Base-by-base conservation (phyloP, 805 yeast species). In the Schizosaccharomyces lindneri region DNA sequence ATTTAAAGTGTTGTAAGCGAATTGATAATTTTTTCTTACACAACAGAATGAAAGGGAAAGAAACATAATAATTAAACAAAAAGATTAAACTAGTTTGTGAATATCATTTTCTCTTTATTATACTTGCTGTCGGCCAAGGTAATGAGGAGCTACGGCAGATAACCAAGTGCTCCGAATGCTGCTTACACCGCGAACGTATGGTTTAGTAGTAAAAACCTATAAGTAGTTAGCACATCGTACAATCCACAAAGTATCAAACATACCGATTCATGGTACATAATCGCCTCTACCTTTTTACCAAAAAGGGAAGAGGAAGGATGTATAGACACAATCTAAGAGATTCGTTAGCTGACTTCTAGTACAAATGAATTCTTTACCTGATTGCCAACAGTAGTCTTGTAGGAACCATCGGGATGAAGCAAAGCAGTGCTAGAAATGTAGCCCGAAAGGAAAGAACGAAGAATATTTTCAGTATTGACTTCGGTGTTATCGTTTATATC, bases 211-310 rank as follows among this genome's bases (percentile, higher is more conserved):
- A 70, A 79, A 90, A 5, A 65, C 63, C 51, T 46, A 24, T 9
- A 36, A 9, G 15, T 43, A 5, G 17, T 46, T 46, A 46, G 51
- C 21, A 19, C 11, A 46, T 19, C 21, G 4, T 6, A 31, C 7
- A 31, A 31, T 19, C 21, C 27, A 11, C 4, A 46, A 46, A 46
- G 13, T 9, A 46, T 46, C 13, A 4, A 11, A 46, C 51, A 19
- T 46, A 93, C 97, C 69, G 86, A 89, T 72, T 93, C 98, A 46
- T 88, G 82, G 73, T 87, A 93, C 94, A 93, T 83, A 62, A 93
- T 82, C 0, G 94, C 95, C 65, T 90, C 95, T 57, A 81, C 76
- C 65, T 80, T 79, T 65, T 79, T 79, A 5, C 96, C 95, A 72
- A 90, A 93, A 51, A 93, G 73, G 6, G 64, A 61, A 32, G 64